Conservation (phyloP, 371 early-diverging fungal genomes). For the Saksenaea oblongispora region DNA sequence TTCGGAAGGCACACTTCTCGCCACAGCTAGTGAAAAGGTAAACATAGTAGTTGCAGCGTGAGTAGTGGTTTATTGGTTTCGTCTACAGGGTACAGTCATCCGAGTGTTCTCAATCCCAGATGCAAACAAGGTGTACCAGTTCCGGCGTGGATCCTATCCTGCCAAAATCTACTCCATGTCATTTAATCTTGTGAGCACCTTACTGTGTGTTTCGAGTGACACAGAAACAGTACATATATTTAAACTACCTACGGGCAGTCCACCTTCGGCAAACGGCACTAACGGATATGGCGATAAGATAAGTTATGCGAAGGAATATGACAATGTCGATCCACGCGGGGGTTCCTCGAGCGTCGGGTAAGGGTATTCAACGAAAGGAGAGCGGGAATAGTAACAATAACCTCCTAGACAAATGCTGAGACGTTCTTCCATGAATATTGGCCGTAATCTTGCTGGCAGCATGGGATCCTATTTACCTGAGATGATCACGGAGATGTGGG, state of each 20-base stretch:
- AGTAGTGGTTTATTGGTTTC: background rate
- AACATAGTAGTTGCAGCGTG: too few relatives aligned
- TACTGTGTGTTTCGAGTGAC: slow-evolving; percentile 89
- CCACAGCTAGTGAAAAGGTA: slow-evolving; percentile 94
- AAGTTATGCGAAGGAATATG: background rate
- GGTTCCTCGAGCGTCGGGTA: slow-evolving; percentile 22
- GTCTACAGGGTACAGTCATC: slow-evolving; percentile 88
- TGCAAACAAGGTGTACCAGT: slow-evolving; percentile 90
- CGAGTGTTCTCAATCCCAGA: slow-evolving; percentile 91
- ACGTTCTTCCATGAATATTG: slow-evolving; percentile 61
- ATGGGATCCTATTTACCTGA: slow-evolving; percentile 87
- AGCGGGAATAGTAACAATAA: background rate
- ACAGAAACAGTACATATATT: slow-evolving; percentile 98
- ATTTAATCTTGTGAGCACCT: slow-evolving; percentile 80
- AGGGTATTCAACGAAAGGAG: background rate
- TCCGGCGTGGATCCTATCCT: slow-evolving; percentile 92
- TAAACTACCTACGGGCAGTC: slow-evolving; percentile 52
- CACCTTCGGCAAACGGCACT: slow-evolving; percentile 6
- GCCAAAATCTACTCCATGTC: slow-evolving; percentile 90
- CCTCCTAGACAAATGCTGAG: slow-evolving; percentile 51
- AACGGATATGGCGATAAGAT: slow-evolving; percentile 3
- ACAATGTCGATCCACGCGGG: slow-evolving; percentile 4
- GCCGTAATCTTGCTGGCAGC: slow-evolving; percentile 70
- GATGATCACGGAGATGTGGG: slow-evolving; percentile 89
- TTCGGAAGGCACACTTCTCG: slow-evolving; percentile 89